These are phyloP conservation scores for Nakazawaea ishiwadae DNA, from an alignment of 805 yeast genomes.

Conservation along the genomic window DNA sequence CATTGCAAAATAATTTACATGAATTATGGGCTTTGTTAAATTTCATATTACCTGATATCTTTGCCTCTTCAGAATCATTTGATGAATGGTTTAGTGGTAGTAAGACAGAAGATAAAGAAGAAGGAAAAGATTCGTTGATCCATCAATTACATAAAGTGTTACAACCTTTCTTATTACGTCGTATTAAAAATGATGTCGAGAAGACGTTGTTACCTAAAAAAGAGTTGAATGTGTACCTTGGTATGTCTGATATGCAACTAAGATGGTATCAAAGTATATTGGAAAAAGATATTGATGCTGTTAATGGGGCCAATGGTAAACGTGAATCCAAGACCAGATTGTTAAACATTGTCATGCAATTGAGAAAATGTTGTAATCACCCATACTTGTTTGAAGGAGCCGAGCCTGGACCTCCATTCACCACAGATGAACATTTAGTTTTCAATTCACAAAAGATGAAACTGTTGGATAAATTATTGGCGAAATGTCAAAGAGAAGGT, in stretches of 20 bases:
- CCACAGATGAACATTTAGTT: slow-evolving; percentile 80
- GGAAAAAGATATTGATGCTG: slow-evolving; percentile 81
- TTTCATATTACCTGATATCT: slow-evolving; percentile 73
- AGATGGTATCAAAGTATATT: slow-evolving; percentile 72
- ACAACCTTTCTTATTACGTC: slow-evolving; percentile 69
- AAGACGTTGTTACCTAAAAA: slow-evolving; percentile 70
- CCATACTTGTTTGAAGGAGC: slow-evolving; percentile 85
- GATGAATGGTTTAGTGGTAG: slow-evolving; percentile 66
- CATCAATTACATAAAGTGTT: slow-evolving; percentile 71
- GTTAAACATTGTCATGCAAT: slow-evolving; percentile 78
- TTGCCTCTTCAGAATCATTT: slow-evolving; percentile 66
- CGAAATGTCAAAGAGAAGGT: slow-evolving; percentile 60
- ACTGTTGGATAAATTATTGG: slow-evolving; percentile 63
- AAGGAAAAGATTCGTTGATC: slow-evolving; percentile 47
- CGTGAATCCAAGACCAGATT: slow-evolving; percentile 73
- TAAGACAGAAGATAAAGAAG: slow-evolving; percentile 27
- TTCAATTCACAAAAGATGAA: slow-evolving; percentile 69
- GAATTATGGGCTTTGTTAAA: slow-evolving; percentile 80
- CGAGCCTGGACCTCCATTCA: slow-evolving; percentile 85
- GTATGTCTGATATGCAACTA: slow-evolving; percentile 76
- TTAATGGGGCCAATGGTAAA: slow-evolving; percentile 74
- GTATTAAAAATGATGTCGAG: slow-evolving; percentile 80
- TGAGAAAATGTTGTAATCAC: slow-evolving; percentile 81
- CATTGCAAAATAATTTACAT: slow-evolving; percentile 72
- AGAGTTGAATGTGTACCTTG: slow-evolving; percentile 68